phyloP scores from a whole-genome alignment of 495 filamentous ascomycete species.

The Emericellopsis terricola region DNA sequence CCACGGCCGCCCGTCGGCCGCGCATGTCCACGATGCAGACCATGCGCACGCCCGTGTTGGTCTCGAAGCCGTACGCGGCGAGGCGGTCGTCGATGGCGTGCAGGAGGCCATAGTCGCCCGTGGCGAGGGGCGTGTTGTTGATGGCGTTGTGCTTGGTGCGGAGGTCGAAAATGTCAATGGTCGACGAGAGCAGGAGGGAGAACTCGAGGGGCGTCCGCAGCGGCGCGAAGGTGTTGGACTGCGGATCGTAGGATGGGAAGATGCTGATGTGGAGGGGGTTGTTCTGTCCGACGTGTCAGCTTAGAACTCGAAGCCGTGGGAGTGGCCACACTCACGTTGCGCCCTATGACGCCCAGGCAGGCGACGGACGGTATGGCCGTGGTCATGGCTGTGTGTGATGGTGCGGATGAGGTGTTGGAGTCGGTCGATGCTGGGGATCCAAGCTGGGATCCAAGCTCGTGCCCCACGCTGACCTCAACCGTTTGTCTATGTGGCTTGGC shows the following conservation, averaged over 20 bases:
- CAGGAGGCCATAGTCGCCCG: conserved; percentile 76
- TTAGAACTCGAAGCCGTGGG: too few species aligned
- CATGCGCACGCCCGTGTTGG: conserved; percentile 87
- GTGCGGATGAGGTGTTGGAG: conserved; percentile 1
- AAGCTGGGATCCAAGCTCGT: too few species aligned
- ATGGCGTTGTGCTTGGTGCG: conserved; percentile 47
- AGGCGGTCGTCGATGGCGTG: conserved; percentile 86
- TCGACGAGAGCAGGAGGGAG: conserved; percentile 76
- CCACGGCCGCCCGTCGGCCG: conserved; percentile 25
- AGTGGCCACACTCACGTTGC: conserved; percentile 60
- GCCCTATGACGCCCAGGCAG: conserved; percentile 84
- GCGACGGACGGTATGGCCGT: conserved; percentile 54
- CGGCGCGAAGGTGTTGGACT: conserved; percentile 22
- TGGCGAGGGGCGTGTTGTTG: conserved; percentile 29
- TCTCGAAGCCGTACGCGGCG: conserved; percentile 85
- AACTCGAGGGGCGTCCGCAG: conserved; percentile 57
- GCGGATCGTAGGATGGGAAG: conserved; percentile 50
- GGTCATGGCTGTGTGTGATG: conserved; percentile 16
- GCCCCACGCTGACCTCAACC: too few species aligned
- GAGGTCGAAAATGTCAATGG: conserved; percentile 82
- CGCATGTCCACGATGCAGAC: conserved; percentile 77
- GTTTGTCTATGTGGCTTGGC: too few species aligned
- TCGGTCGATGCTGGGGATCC: too few species aligned
- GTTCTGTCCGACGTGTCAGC: too few species aligned
- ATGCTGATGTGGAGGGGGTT: conserved; percentile 87